Evolutionary conservation across 169 alveolate genomes (phyloP).

Genomic region (Plasmodium ovale): DNA sequence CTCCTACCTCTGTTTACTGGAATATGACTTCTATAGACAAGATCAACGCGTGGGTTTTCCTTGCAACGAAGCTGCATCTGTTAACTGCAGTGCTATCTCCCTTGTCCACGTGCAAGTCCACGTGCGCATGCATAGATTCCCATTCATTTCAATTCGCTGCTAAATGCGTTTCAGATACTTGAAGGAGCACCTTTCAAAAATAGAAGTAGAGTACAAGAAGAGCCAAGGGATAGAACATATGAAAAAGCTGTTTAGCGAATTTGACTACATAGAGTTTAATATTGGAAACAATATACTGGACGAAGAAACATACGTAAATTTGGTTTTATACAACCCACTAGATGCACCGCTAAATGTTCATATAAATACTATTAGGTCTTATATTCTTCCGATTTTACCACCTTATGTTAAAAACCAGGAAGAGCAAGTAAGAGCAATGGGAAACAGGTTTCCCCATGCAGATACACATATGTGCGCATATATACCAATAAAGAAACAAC

Average conservation of each 20-base stretch:
- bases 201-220: constrained; percentile 52
- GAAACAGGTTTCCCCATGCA: not conserved
- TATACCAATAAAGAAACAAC: too few relatives aligned
- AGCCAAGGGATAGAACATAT: constrained; percentile 52
- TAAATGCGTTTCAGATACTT: constrained; percentile 16
- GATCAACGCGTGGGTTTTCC: constrained; percentile 36
- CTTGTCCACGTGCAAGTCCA: not conserved
- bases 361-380: constrained; percentile 61
- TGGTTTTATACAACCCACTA: constrained; percentile 68
- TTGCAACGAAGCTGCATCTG: not conserved
- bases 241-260: constrained; percentile 52
- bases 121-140: not conserved
- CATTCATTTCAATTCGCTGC: not conserved
- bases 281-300: constrained; percentile 61
- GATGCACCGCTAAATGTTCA: constrained; percentile 40
- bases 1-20: constrained; percentile 71
- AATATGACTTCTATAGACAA: constrained; percentile 62
- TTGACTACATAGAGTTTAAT: constrained; percentile 66
- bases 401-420: constrained; percentile 64
- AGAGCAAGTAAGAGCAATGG: constrained; percentile 32
- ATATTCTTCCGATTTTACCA: constrained; percentile 69
- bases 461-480: constrained; percentile 3
- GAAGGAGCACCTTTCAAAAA: constrained; percentile 39
- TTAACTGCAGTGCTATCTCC: not conserved
- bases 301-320: constrained; percentile 43